These are phyloP conservation scores for Cicer judaicum DNA, from an alignment of 306 rosid species.

Conservation along the genomic window DNA sequence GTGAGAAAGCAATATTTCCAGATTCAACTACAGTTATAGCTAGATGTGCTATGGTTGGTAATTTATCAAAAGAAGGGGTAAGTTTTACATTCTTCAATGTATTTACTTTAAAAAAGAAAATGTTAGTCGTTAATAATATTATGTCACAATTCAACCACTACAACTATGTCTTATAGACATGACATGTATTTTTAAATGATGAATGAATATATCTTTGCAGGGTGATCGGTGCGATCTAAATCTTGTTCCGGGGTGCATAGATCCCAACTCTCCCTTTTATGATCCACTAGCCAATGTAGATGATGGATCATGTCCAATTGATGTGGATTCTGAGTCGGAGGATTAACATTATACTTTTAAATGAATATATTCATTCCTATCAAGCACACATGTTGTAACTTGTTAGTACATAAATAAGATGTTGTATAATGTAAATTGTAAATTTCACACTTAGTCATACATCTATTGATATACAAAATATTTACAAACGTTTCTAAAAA, in stretches of 20 bases:
- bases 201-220: slow-evolving; percentile 51
- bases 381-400: slow-evolving; percentile 24
- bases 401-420: slow-evolving; percentile 6
- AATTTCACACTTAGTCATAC: slow-evolving; percentile 20
- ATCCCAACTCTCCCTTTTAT: slow-evolving; percentile 68
- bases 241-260: slow-evolving; percentile 77
- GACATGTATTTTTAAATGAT: not conserved
- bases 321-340: slow-evolving; percentile 57
- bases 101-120: not conserved
- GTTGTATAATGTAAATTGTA: slow-evolving; percentile 42
- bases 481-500: slow-evolving; percentile 1
- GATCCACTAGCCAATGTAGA: slow-evolving; percentile 89
- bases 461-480: slow-evolving; percentile 13
- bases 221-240: slow-evolving; percentile 85
- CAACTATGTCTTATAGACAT: no score
- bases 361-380: slow-evolving; percentile 17
- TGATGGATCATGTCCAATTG: slow-evolving; percentile 80
- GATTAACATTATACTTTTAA: slow-evolving; percentile 41
- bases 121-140: not conserved
- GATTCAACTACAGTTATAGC: slow-evolving; percentile 56
- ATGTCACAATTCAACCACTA: no score
- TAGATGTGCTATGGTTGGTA: slow-evolving; percentile 80
- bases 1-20: slow-evolving; percentile 86
- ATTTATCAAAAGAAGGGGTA: slow-evolving; percentile 84
- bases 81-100: slow-evolving; percentile 45